These are phyloP conservation scores for Botrytis cinerea DNA, from an alignment of 2,329 filamentous ascomycete genomes.

Conservation along the genomic window DNA sequence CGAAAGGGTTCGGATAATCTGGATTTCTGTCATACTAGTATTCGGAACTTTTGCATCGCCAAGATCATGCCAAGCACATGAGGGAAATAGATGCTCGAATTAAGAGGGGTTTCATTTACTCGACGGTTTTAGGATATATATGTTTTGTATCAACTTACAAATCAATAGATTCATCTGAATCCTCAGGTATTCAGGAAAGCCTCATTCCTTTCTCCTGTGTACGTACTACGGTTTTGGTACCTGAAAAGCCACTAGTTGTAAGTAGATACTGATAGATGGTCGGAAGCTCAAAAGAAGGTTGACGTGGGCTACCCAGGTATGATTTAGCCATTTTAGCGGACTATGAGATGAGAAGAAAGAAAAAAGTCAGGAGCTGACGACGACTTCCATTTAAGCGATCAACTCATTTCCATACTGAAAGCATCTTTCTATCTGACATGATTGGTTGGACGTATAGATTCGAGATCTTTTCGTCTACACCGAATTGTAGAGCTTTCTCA, in stretches of 20 bases:
- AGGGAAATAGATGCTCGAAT: background rate
- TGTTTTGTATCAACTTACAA: too few relatives aligned
- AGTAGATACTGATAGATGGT: background rate
- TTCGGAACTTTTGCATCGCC: background rate
- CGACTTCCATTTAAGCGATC: conserved; percentile 14
- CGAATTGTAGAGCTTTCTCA: background rate
- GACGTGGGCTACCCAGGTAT: background rate
- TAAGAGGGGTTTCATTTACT: background rate
- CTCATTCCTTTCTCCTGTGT: background rate
- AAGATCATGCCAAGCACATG: background rate
- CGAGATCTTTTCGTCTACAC: background rate
- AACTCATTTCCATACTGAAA: background rate
- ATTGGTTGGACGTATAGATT: background rate
- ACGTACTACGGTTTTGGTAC: background rate
- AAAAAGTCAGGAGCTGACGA: conserved; percentile 14
- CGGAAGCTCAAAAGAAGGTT: conserved; percentile 2
- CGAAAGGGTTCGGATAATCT: background rate
- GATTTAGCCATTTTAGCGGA: background rate
- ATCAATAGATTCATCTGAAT: conserved; percentile 2
- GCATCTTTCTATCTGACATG: background rate
- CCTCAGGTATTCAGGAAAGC: background rate
- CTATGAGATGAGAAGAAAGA: background rate
- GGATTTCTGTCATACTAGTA: background rate
- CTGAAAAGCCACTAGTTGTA: background rate
- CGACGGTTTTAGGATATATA: background rate